Evolutionary conservation across 306 rosid genomes (phyloP).

Genomic region (Macrotyloma uniflorum): DNA sequence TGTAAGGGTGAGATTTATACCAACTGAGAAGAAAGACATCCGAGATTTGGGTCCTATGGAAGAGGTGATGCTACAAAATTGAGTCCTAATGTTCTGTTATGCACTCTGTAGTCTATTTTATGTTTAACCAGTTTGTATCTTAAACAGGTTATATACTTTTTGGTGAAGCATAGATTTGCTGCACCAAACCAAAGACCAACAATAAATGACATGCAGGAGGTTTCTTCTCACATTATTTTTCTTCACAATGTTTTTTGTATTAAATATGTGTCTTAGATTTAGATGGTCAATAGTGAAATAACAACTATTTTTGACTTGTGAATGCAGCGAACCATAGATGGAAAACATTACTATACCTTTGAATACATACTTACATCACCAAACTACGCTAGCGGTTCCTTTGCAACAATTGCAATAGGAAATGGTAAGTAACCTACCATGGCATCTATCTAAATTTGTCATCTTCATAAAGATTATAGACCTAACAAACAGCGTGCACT

Average conservation of each 20-base stretch:
- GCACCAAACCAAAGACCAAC: slow-evolving; percentile 83
- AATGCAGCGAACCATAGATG: slow-evolving; percentile 72
- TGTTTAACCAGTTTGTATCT: slow-evolving; percentile 30
- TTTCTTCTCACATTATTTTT: slow-evolving; percentile 38
- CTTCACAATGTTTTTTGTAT: background rate
- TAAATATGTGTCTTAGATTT: background rate
- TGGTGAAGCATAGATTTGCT: slow-evolving; percentile 79
- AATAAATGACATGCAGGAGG: slow-evolving; percentile 84
- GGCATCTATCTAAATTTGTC: background rate
- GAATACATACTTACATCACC: slow-evolving; percentile 77
- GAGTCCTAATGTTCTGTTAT: background rate
- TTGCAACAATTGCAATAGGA: slow-evolving; percentile 87
- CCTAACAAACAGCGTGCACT: background rate
- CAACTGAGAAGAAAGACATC: slow-evolving; percentile 81
- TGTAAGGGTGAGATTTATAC: slow-evolving; percentile 93
- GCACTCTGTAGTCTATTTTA: background rate
- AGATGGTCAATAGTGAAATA: background rate
- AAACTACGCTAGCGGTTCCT: slow-evolving; percentile 66
- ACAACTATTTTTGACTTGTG: slow-evolving; percentile 18
- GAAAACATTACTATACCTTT: slow-evolving; percentile 84
- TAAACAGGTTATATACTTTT: slow-evolving; percentile 56
- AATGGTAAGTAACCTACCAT: slow-evolving; percentile 60
- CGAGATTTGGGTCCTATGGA: slow-evolving; percentile 88
- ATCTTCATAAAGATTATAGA: slow-evolving; percentile 7
- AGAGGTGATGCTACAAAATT: slow-evolving; percentile 55